Evolutionary conservation across 192 early-diverging fungal genomes (phyloP).

Genomic region (Backusella psychrophila): DNA sequence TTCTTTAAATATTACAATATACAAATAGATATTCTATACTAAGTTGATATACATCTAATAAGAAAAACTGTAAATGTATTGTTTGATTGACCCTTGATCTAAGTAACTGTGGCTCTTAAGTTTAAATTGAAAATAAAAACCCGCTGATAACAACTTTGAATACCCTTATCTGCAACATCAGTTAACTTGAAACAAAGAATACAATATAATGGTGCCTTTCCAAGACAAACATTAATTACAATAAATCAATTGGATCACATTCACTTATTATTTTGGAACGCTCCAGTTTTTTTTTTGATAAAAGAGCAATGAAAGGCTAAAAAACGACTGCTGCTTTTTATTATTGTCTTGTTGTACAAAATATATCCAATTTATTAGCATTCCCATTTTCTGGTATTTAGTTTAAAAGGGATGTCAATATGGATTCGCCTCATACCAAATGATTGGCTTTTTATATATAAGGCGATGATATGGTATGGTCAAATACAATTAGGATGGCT

Average conservation of each 20-base stretch:
- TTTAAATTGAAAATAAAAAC: background rate
- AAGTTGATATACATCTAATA: background rate
- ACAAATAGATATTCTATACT: background rate
- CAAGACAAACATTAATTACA: background rate
- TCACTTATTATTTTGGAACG: background rate
- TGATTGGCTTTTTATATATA: no score
- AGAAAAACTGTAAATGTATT: background rate
- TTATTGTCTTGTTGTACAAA: background rate
- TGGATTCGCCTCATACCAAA: no score
- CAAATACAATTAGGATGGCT: background rate
- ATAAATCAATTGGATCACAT: background rate
- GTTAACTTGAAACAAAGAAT: background rate
- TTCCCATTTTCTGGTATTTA: background rate
- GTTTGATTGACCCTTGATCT: background rate
- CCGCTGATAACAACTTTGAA: background rate
- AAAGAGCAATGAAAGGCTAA: background rate
- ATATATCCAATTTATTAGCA: background rate
- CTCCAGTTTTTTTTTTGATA: background rate
- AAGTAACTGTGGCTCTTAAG: background rate
- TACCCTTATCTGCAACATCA: background rate
- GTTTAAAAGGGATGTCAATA: background rate
- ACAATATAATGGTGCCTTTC: background rate
- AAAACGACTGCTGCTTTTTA: background rate
- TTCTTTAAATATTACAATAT: background rate
- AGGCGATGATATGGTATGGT: background rate